A percentile compares a stretch with the other conserved stretches of the same genome.
phyloP scores from a whole-genome alignment of 208 protist genomes.

The Tritrichomonas musculus region DNA sequence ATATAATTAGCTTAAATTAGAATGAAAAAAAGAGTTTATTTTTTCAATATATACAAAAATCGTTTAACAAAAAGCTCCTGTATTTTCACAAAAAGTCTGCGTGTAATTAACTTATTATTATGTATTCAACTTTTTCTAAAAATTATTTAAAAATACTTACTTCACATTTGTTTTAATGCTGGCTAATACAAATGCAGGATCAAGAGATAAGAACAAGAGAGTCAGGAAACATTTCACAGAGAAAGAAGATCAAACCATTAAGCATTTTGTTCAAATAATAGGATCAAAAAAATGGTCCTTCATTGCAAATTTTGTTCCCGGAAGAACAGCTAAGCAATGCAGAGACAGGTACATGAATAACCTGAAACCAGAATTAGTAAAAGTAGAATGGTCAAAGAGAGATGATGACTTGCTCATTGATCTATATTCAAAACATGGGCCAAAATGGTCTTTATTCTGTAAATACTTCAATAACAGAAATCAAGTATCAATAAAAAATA shows the following conservation, averaged over 20 bases:
- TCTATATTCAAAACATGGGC: not conserved
- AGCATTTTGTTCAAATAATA: not conserved
- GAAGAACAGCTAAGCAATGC: not conserved
- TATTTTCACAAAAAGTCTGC: too few species aligned
- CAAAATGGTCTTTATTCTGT: not conserved
- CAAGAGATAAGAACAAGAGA: too few species aligned
- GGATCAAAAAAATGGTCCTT: not conserved
- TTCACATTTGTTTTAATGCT: too few species aligned
- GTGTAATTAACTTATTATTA: too few species aligned
- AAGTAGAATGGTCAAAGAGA: not conserved
- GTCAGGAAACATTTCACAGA: not conserved
- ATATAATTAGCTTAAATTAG: too few species aligned
- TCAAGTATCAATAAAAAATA: not conserved
- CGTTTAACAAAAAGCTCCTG: too few species aligned
- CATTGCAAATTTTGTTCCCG: not conserved
- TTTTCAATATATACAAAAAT: too few species aligned
- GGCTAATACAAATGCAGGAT: too few species aligned
- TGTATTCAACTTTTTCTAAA: too few species aligned
- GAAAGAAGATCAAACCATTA: not conserved
- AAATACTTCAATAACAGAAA: not conserved
- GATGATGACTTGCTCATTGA: not conserved
- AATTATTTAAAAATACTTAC: too few species aligned
- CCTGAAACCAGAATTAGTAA: not conserved
- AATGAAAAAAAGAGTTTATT: too few species aligned
- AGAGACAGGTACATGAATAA: not conserved